phyloP scores from a whole-genome alignment of 805 yeast genomes.

The Metschnikowia cubensis region DNA sequence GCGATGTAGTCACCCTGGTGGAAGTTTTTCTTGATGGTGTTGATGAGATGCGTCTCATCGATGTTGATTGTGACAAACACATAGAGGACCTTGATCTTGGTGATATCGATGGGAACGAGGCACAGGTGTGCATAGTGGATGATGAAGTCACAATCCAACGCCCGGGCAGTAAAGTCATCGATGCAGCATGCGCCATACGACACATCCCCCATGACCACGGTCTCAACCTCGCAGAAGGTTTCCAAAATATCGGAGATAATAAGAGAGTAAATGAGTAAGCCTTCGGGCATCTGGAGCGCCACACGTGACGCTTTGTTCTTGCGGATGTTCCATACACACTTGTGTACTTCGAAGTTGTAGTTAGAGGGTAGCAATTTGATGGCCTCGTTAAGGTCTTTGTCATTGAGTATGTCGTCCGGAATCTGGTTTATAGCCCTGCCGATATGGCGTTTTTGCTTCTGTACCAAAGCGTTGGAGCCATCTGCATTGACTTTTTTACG shows the following conservation, averaged over 20 bases:
- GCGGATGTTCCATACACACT: slow-evolving; percentile 88
- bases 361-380: slow-evolving; percentile 79
- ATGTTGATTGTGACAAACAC: slow-evolving; percentile 91
- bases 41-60: slow-evolving; percentile 75
- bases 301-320: slow-evolving; percentile 75
- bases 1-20: slow-evolving; percentile 63
- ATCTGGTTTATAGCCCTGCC: slow-evolving; percentile 77
- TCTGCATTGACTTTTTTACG: slow-evolving; percentile 7
- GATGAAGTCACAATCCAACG: slow-evolving; percentile 89
- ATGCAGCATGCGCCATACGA: slow-evolving; percentile 98
- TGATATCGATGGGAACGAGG: slow-evolving; percentile 89
- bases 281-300: slow-evolving; percentile 97
- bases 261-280: slow-evolving; percentile 80
- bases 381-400: slow-evolving; percentile 80
- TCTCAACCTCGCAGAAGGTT: slow-evolving; percentile 84
- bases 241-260: slow-evolving; percentile 88
- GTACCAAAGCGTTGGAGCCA: slow-evolving; percentile 9
- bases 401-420: slow-evolving; percentile 79
- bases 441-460: slow-evolving; percentile 25
- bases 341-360: slow-evolving; percentile 93
- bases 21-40: slow-evolving; percentile 73
- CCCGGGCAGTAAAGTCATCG: slow-evolving; percentile 91
- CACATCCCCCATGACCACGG: slow-evolving; percentile 96
- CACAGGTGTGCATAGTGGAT: slow-evolving; percentile 98
- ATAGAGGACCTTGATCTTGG: slow-evolving; percentile 86